Evolutionary conservation across 2,329 filamentous ascomycete species (phyloP).

Genomic region (Pyrenochaeta sp.): DNA sequence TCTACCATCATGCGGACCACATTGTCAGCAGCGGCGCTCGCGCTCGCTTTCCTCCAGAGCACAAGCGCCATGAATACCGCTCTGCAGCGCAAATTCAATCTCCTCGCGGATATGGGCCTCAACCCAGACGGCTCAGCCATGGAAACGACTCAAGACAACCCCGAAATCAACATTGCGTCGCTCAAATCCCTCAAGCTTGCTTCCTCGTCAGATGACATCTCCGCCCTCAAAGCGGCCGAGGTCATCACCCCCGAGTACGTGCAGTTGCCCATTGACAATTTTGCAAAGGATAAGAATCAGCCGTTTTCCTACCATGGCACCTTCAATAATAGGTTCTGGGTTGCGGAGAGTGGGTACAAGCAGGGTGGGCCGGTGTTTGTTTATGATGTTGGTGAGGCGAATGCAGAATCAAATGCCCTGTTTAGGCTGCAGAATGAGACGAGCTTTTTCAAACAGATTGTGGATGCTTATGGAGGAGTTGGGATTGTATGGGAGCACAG

Average conservation of each 20-base stretch:
- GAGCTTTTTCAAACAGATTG: conserved; percentile 47
- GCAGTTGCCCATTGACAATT: conserved; percentile 48
- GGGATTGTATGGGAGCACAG: conserved; percentile 54
- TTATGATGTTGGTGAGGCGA: conserved; percentile 48
- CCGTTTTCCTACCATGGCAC: conserved; percentile 28
- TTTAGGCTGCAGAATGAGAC: conserved; percentile 39
- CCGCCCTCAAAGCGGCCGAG: conserved; percentile 10
- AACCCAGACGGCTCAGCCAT: conserved; percentile 43
- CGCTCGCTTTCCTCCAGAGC: conserved; percentile 34
- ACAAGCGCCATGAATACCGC: conserved; percentile 30
- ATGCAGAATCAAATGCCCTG: conserved; percentile 38
- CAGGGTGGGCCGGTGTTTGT: conserved; percentile 49
- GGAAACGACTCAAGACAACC: conserved; percentile 7
- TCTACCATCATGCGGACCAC: conserved; percentile 33
- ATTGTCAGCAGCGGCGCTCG: conserved; percentile 29
- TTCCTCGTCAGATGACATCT: conserved; percentile 3
- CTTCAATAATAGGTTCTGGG: conserved; percentile 51
- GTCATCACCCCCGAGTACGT: conserved; percentile 44
- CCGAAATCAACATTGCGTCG: neutral
- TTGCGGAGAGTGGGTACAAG: conserved; percentile 42
- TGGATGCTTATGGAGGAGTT: conserved; percentile 47
- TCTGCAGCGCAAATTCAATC: conserved; percentile 27
- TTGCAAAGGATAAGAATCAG: conserved; percentile 36
- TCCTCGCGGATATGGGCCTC: conserved; percentile 45
- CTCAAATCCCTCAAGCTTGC: conserved; percentile 9